phyloP scores from a whole-genome alignment of 371 early-diverging fungal genomes.

The Coemansia sp. region DNA sequence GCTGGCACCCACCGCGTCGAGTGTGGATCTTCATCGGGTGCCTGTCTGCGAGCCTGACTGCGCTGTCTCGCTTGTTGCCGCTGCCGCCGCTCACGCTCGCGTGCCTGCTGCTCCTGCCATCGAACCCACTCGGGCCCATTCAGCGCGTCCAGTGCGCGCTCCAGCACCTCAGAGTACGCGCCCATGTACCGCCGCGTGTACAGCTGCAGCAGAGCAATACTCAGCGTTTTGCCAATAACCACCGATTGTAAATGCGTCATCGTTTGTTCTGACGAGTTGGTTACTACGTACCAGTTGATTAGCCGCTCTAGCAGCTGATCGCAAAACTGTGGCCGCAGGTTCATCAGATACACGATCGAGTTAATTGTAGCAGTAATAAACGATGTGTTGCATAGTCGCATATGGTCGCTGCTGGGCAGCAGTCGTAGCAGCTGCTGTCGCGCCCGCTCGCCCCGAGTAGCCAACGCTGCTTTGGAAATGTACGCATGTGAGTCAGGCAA shows the following conservation, averaged over 20 bases:
- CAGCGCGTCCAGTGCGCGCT: conserved; percentile 32
- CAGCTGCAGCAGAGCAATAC: conserved; percentile 37
- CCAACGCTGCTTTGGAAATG: conserved; percentile 16
- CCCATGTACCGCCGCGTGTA: conserved; percentile 34
- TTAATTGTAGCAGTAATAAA: conserved; percentile 43
- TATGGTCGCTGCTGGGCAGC: conserved; percentile 46
- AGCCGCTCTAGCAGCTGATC: conserved; percentile 19
- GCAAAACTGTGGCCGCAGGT: conserved; percentile 47
- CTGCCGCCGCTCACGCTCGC: conserved; percentile 14
- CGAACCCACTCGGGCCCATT: conserved; percentile 41
- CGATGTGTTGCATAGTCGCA: conserved; percentile 39
- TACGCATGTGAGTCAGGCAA: conserved; percentile 30
- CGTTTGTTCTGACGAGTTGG: conserved; percentile 39
- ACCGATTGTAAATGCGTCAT: conserved; percentile 36
- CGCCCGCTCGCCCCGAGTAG: conserved; percentile 28
- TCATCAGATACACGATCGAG: conserved; percentile 45
- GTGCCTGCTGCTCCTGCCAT: conserved; percentile 42
- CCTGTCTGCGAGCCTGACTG: conserved; percentile 6
- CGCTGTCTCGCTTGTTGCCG: conserved; percentile 20
- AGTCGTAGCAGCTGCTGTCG: conserved; percentile 33
- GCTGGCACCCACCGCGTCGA: conserved; percentile 22
- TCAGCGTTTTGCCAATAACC: conserved; percentile 35
- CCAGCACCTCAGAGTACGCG: conserved; percentile 30
- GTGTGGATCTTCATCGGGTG: background rate
- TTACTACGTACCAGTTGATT: conserved; percentile 37